phyloP scores from a whole-genome alignment of 2,329 filamentous ascomycete species.

The Microcyclospora pomicola region DNA sequence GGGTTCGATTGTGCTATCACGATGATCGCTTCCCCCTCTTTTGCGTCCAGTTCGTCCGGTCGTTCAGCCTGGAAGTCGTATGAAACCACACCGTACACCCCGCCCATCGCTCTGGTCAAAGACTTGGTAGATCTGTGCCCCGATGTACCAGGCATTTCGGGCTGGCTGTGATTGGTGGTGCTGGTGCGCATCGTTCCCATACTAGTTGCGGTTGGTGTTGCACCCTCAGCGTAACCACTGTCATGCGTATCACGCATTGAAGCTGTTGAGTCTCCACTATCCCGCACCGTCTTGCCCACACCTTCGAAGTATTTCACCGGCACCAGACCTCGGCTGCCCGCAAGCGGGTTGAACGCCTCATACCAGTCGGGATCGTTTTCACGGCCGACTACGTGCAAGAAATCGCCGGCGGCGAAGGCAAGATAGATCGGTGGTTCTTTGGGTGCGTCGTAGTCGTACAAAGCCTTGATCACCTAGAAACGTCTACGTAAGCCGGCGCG shows the following conservation, averaged over 20 bases:
- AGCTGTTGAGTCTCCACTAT: constrained; percentile 48
- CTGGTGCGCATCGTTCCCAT: constrained; percentile 22
- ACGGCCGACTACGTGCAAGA: constrained; percentile 92
- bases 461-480: constrained; percentile 78
- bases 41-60: constrained; percentile 90
- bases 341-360: constrained; percentile 92
- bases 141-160: constrained; percentile 12
- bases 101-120: constrained; percentile 46
- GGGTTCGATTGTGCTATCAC: constrained; percentile 97
- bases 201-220: constrained; percentile 13
- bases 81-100: constrained; percentile 90
- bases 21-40: constrained; percentile 90
- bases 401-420: constrained; percentile 87
- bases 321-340: constrained; percentile 76
- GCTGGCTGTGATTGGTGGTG: constrained; percentile 12
- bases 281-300: constrained; percentile 79
- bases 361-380: constrained; percentile 96
- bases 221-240: constrained; percentile 65
- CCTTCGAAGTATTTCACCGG: constrained; percentile 89
- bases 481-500: constrained; percentile 1
- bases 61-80: constrained; percentile 93
- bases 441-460: constrained; percentile 80
- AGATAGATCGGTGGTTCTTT: constrained; percentile 47
- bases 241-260: constrained; percentile 56
- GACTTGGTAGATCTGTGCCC: constrained; percentile 23